These are phyloP conservation scores for Pseudopithomyces maydicus DNA, from an alignment of 2,329 filamentous ascomycete genomes.

Conservation along the genomic window DNA sequence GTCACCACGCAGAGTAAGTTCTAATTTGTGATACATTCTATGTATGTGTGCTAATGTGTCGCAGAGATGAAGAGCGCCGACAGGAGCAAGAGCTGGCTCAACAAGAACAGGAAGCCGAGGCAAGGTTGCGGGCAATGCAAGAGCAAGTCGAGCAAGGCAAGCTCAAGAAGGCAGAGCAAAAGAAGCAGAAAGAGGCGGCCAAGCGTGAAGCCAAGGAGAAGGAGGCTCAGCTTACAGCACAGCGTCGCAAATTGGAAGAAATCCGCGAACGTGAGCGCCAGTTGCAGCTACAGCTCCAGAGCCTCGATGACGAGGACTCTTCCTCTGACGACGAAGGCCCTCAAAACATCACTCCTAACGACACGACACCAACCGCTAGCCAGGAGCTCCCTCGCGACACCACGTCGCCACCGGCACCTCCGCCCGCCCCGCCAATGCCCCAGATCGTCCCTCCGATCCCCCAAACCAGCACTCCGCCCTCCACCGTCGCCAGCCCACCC, in stretches of 20 bases:
- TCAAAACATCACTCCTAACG: conserved; percentile 68
- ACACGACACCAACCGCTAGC: conserved; percentile 63
- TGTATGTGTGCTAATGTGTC: conserved; percentile 26
- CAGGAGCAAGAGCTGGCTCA: conserved; percentile 81
- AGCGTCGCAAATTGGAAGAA: conserved; percentile 89
- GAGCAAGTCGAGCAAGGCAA: conserved; percentile 94
- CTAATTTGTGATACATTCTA: conserved; percentile 32
- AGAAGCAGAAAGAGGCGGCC: conserved; percentile 87
- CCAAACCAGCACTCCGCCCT: conserved; percentile 52
- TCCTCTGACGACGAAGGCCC: conserved; percentile 83
- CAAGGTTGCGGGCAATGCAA: conserved; percentile 85
- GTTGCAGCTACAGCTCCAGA: conserved; percentile 84
- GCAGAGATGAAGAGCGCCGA: conserved; percentile 71
- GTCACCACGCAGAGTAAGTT: conserved; percentile 79
- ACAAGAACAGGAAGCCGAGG: conserved; percentile 80
- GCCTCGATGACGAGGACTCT: conserved; percentile 67
- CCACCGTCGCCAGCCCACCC: conserved; percentile 50
- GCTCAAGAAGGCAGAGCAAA: conserved; percentile 95
- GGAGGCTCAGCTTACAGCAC: conserved; percentile 80
- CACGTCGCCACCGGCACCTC: conserved; percentile 52
- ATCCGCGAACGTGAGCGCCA: conserved; percentile 89
- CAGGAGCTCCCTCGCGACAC: conserved; percentile 55
- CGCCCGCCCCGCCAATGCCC: conserved; percentile 52
- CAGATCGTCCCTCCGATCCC: conserved; percentile 32
- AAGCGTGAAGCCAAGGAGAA: conserved; percentile 86